These are phyloP conservation scores for Gomphus sp. DNA, from an alignment of 1,284 basidiomycete genomes.

Conservation along the genomic window DNA sequence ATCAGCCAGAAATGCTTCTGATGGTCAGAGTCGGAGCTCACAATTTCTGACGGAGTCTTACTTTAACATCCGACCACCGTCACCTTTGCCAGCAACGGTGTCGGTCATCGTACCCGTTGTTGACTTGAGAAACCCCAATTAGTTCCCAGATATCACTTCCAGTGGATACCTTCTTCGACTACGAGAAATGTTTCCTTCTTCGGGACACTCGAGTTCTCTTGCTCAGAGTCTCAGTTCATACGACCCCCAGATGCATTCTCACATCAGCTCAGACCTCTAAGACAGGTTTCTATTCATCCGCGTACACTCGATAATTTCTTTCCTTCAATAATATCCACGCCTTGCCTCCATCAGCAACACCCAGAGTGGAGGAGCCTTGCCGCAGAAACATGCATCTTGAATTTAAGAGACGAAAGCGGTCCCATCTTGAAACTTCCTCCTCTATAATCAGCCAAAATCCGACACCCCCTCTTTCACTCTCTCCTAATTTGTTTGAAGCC, in stretches of 20 bases:
- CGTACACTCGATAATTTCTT: neutral
- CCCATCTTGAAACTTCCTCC: neutral
- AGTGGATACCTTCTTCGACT: neutral
- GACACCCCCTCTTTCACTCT: neutral
- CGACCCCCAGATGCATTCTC: neutral
- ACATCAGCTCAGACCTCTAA: neutral
- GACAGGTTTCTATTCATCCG: neutral
- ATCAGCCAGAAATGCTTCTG: no score
- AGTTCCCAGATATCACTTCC: neutral
- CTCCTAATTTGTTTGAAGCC: neutral
- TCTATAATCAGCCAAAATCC: neutral
- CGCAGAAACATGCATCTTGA: neutral
- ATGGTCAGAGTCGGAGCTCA: neutral
- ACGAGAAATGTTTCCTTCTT: neutral
- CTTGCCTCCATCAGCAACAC: neutral
- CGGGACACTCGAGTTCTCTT: neutral
- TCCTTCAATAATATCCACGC: neutral
- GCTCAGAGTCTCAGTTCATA: neutral
- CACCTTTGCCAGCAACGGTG: neutral
- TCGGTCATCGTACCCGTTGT: neutral
- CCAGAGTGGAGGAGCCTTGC: neutral
- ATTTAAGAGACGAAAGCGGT: neutral
- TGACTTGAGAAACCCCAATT: conserved; percentile 1
- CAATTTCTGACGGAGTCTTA: neutral
- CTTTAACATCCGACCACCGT: neutral